Base-by-base conservation (phyloP, 345 rosid species). In the Rhodamnia rubescens region DNA sequence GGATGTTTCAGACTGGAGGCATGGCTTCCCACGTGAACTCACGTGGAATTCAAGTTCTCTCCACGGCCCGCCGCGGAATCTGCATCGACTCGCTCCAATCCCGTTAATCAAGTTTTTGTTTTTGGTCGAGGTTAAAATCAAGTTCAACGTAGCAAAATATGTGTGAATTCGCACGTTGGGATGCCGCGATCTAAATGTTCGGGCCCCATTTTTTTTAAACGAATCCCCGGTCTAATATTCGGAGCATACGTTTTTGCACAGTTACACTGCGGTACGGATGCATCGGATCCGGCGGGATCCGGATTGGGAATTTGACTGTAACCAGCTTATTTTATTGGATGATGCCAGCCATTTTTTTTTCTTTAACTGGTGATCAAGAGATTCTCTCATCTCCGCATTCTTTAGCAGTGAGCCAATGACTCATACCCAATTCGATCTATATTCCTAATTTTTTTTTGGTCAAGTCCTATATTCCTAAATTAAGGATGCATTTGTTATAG, bases 31-130 rank as follows among this genome's bases (percentile, higher is more conserved):
- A 32, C 78, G 24, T 69, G 78, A 69, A 69, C 2, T 16, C 78
- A 69, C 78, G 32, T 69, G 78, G 18, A 8, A 55, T 1, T 16
- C 54, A 53, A 53, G 54, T 53, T 18, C 56, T 55, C 58, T 55
- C 58, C 58, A 8, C 58, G n/a, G 21, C 58, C 9, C 58, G 58
- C 58, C 58, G 58, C 58, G n/a, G 24, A 22, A 21, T 55, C 58
- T 8, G n/a, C 58, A 32, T 69, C 5, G 78, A 11, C 47, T 8
- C 44, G 24, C 78, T 64, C 24, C 78, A 6, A 16, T 64, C 78
- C 0, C 0, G 0, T 32, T 6, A 12, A 4, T 32, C 47, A 9
- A 36, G 40, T 36, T 36, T 36, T 36, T 3, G 40, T 36, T 36
- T 36, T 36, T 36, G 40, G 40, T 36, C 40, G 40, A 36, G 0